These are phyloP conservation scores for Tylopilus cervinicoccineus DNA, from an alignment of 768 basidiomycete genomes.

Conservation along the genomic window DNA sequence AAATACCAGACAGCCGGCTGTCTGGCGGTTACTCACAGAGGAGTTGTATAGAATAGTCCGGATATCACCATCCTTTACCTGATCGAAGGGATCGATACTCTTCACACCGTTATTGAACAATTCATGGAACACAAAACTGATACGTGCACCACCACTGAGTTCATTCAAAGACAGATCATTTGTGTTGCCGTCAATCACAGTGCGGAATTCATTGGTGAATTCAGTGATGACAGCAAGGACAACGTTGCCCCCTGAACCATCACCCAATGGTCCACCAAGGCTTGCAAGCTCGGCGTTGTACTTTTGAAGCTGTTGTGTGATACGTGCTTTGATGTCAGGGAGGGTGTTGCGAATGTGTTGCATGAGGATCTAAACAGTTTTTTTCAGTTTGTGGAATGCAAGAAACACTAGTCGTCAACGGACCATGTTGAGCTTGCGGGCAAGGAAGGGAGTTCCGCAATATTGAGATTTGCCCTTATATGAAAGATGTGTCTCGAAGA, in stretches of 20 bases:
- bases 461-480: constrained; percentile 94
- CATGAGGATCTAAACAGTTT: constrained; percentile 79
- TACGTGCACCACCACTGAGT: constrained; percentile 96
- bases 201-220: constrained; percentile 95
- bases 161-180: constrained; percentile 95
- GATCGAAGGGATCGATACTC: constrained; percentile 96
- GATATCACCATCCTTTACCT: constrained; percentile 98
- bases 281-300: constrained; percentile 78
- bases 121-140: constrained; percentile 99
- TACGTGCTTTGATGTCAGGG: constrained; percentile 98
- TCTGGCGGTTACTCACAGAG: constrained; percentile 55
- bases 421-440: constrained; percentile 92
- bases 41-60: constrained; percentile 96
- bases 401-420: constrained; percentile 18
- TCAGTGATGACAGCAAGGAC: constrained; percentile 98
- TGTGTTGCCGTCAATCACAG: constrained; percentile 95
- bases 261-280: constrained; percentile 86
- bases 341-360: constrained; percentile 96
- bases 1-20: neutral
- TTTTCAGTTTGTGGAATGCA: neutral
- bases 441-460: constrained; percentile 96
- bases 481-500: constrained; percentile 91
- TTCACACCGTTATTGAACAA: constrained; percentile 96
- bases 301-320: constrained; percentile 86
- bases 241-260: constrained; percentile 82